A percentile compares a stretch with the other conserved stretches of the same genome.
Conservation (phyloP, 345 rosid genomes). For the Gossypium bickii region DNA sequence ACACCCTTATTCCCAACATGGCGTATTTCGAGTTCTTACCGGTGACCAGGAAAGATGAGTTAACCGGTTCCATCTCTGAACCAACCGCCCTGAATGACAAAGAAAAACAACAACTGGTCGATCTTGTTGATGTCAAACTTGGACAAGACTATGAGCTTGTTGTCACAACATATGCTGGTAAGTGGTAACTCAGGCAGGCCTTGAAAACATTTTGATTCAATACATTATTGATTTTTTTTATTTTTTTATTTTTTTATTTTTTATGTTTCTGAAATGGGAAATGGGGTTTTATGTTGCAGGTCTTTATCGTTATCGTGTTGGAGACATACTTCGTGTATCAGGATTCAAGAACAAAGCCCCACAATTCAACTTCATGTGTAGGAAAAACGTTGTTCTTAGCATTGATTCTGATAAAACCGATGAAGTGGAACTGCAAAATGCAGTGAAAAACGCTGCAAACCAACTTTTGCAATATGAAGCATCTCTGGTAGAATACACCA, state of each 20-base stretch:
- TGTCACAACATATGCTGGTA: slow-evolving; percentile 57
- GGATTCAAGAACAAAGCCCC: slow-evolving; percentile 59
- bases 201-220: background rate
- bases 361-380: slow-evolving; percentile 47
- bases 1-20: slow-evolving; percentile 53
- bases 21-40: slow-evolving; percentile 61
- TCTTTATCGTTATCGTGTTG: slow-evolving; percentile 53
- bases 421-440: slow-evolving; percentile 51
- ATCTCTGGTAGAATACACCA: slow-evolving; percentile 38
- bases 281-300: slow-evolving; percentile 25
- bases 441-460: slow-evolving; percentile 39
- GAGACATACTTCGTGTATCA: slow-evolving; percentile 47
- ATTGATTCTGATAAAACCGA: slow-evolving; percentile 53
- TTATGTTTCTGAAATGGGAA: slow-evolving; percentile 5
- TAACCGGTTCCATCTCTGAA: slow-evolving; percentile 20
- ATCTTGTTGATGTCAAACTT: slow-evolving; percentile 45
- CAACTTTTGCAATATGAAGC: slow-evolving; percentile 42
- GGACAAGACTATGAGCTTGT: slow-evolving; percentile 56
- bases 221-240: background rate
- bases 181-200: background rate
- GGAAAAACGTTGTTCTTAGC: slow-evolving; percentile 49
- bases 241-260: background rate
- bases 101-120: slow-evolving; percentile 31
- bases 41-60: slow-evolving; percentile 29
- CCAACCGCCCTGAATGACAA: slow-evolving; percentile 13